Percentiles rank a stretch among this genome's conserved stretches.
Conservation (phyloP, 345 rosid species). For the Dovyalis caffra region DNA sequence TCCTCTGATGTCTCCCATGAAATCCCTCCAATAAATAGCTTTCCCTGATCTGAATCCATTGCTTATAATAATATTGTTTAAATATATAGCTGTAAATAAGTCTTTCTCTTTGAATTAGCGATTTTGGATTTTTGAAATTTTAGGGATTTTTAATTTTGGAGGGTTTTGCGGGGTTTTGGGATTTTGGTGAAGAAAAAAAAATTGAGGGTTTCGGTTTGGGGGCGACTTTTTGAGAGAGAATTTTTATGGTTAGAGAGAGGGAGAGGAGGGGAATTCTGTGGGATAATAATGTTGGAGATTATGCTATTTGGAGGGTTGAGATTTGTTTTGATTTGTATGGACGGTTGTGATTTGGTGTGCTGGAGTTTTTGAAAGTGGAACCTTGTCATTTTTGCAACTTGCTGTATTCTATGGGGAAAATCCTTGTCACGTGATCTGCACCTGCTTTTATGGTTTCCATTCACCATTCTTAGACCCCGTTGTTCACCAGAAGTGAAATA, state of each 20-base stretch:
- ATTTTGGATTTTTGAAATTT: neutral
- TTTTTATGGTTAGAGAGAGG: neutral
- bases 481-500: too few species aligned
- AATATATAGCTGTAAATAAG: neutral
- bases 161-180: neutral
- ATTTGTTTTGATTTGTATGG: slow-evolving; percentile 10
- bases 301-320: slow-evolving; percentile 24
- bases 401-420: too few species aligned
- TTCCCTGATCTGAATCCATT: slow-evolving; percentile 89
- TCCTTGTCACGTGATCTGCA: too few species aligned
- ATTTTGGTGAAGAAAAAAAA: neutral
- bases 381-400: neutral
- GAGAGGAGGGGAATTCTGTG: neutral
- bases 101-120: neutral
- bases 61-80: neutral
- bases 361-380: neutral
- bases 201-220: slow-evolving; percentile 1
- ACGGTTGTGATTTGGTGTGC: slow-evolving; percentile 22
- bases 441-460: too few species aligned
- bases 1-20: slow-evolving; percentile 92
- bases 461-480: too few species aligned
- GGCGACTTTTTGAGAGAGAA: slow-evolving; percentile 22
- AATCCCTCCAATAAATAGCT: slow-evolving; percentile 90
- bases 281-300: neutral
- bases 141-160: neutral